Evolutionary conservation across 1,284 basidiomycete genomes (phyloP).

Genomic region (Marasmius fiardii): DNA sequence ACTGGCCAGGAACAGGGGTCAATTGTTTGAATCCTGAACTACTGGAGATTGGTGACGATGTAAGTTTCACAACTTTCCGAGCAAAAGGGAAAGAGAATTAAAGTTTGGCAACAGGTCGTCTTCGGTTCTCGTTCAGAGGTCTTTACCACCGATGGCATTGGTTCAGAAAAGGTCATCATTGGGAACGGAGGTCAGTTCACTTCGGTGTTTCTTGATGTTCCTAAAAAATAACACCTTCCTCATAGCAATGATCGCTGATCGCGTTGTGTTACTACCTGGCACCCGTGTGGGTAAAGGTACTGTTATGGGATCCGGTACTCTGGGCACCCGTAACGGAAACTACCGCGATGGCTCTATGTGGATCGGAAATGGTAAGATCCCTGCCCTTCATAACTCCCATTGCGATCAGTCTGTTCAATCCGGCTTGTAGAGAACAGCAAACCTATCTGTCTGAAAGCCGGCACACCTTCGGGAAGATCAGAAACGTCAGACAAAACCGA

Average conservation of each 20-base stretch:
- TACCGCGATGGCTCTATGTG: constrained; percentile 26
- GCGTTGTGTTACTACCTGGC: constrained; percentile 25
- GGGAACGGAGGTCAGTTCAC: not conserved
- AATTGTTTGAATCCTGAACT: constrained; percentile 43
- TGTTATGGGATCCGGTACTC: constrained; percentile 27
- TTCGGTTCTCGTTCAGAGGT: constrained; percentile 42
- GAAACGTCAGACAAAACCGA: no score
- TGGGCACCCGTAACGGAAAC: constrained; percentile 18
- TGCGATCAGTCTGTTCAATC: constrained; percentile 40
- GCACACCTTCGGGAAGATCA: constrained; percentile 15
- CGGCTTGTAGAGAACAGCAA: constrained; percentile 32
- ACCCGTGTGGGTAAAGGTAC: constrained; percentile 22
- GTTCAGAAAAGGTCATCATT: not conserved
- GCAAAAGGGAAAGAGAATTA: no score
- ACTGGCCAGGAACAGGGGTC: constrained; percentile 43
- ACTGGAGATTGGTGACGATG: constrained; percentile 42
- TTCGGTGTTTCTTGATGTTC: not conserved
- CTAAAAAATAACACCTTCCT: not conserved
- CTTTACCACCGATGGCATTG: constrained; percentile 22
- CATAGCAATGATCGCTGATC: constrained; percentile 25
- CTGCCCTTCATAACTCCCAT: constrained; percentile 36
- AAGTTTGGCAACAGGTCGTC: constrained; percentile 21
- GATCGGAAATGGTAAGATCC: constrained; percentile 23
- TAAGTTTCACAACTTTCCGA: not conserved
- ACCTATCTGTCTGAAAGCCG: constrained; percentile 32